Evolutionary conservation across 2,329 filamentous ascomycete genomes (phyloP), one percentile per base, ranked within the genome.

Genomic region (Epichloe gansuensis): DNA sequence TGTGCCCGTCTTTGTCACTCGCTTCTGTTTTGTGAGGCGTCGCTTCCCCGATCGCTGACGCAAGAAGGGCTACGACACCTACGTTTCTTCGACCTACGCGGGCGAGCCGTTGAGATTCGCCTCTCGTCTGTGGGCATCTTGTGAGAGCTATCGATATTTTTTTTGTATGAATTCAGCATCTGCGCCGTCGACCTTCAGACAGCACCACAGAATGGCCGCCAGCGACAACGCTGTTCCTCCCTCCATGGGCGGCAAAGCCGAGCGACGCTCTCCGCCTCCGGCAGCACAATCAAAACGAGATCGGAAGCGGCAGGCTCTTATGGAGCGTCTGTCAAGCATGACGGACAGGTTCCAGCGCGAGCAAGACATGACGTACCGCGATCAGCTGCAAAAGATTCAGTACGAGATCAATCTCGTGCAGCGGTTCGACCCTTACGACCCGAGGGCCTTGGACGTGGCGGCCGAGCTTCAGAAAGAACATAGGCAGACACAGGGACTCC

Each of bases 321-420:
- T 83, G 58, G 89, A 95, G 55, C 84, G 86, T 57, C 78, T 95
- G 6, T 77, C 81, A 41, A 79, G 82, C 52, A 82, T 96, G 68
- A 82, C 84, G 51, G 81, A 85, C 51, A 82, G 83, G 58, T 91
- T 95, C 68, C 80, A 82, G 57, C 80, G 84, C 56, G 89, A 95
- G 63, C 80, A 87, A 57, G 89, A 95, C 66, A 74, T 79, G 56
- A 83, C 89, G 61, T 97, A 95, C 68, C 82, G 90, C 56, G 87
- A 93, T 58, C 89, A 96, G 68, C 78, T 96, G 2, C 85, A 93
- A 62, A 88, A 88, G 58, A 81, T 96, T n/a, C 90, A 96, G 69
- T 83, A 88, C 57, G 90, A 95, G 67, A 89, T 90, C 70, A 87
- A 80, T 53, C 77, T 95, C 45, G 88, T 95, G 58, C 83, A 89